phyloP scores from a whole-genome alignment of 805 yeast species.

The Pichia manshurica region DNA sequence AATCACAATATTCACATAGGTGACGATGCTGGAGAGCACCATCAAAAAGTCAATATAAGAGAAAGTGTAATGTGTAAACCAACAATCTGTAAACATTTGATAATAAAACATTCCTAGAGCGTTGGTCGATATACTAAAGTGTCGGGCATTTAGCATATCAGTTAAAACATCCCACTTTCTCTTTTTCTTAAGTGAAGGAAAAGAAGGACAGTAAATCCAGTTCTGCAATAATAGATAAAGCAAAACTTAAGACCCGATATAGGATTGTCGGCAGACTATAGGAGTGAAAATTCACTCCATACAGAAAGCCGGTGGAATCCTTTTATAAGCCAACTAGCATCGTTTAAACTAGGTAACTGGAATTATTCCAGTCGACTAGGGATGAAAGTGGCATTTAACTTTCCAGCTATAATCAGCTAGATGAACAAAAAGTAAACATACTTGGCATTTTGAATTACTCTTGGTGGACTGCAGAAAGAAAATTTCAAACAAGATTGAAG shows the following conservation, averaged over 20 bases:
- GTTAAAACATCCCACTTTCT: neutral
- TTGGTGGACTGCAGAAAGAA: slow-evolving; percentile 1
- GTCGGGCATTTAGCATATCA: slow-evolving; percentile 69
- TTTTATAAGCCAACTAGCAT: neutral
- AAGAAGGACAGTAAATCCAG: neutral
- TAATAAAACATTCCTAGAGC: too few relatives aligned
- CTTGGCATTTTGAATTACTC: slow-evolving; percentile 25
- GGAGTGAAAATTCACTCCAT: neutral
- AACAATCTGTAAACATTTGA: too few relatives aligned
- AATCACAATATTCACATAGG: too few relatives aligned
- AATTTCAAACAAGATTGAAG: too few relatives aligned
- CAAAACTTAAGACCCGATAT: slow-evolving; percentile 5
- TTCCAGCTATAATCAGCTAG: neutral
- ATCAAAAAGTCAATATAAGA: too few relatives aligned
- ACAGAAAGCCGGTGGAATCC: neutral
- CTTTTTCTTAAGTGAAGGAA: too few relatives aligned
- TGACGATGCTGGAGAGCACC: too few relatives aligned
- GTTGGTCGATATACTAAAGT: slow-evolving; percentile 47
- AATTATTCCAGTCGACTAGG: neutral
- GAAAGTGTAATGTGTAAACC: too few relatives aligned
- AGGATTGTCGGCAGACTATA: neutral
- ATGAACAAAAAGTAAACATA: slow-evolving; percentile 13
- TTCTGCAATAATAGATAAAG: too few relatives aligned
- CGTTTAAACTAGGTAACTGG: neutral
- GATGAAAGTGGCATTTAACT: slow-evolving; percentile 3